Evolutionary conservation across 192 early-diverging fungal genomes (phyloP).

Genomic region (Phycomyces blakesleeanus): DNA sequence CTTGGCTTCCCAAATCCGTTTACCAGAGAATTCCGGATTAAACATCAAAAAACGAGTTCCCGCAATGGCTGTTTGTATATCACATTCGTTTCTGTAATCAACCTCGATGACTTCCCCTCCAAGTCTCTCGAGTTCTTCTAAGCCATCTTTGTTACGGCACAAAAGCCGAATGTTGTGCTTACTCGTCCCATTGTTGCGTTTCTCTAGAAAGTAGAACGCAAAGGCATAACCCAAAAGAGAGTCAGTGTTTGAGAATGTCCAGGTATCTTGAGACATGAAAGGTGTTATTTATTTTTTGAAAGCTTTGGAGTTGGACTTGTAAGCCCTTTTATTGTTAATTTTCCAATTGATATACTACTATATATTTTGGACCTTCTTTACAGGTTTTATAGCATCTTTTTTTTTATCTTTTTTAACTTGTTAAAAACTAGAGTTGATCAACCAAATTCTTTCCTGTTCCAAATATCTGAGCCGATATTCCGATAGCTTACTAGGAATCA

Average conservation of each 20-base stretch:
- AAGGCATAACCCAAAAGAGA: conserved; percentile 10
- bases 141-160: conserved; percentile 8
- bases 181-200: background rate
- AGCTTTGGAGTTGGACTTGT: too few relatives aligned
- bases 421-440: too few relatives aligned
- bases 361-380: too few relatives aligned
- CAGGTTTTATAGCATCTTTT: too few relatives aligned
- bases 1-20: background rate
- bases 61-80: background rate
- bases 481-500: too few relatives aligned
- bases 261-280: too few relatives aligned
- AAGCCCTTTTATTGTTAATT: too few relatives aligned
- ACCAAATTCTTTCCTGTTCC: too few relatives aligned
- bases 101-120: conserved; percentile 8
- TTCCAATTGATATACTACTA: too few relatives aligned
- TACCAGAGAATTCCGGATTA: conserved; percentile 6
- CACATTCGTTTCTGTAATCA: background rate
- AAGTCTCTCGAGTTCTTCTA: conserved; percentile 2
- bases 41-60: background rate
- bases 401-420: too few relatives aligned
- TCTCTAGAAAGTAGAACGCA: conserved; percentile 5
- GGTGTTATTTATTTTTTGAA: too few relatives aligned
- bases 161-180: conserved; percentile 3
- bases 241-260: conserved; percentile 3
- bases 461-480: too few relatives aligned